Evolutionary conservation across 2,329 filamentous ascomycete genomes (phyloP).

Genomic region (Diaporthe ampelina): DNA sequence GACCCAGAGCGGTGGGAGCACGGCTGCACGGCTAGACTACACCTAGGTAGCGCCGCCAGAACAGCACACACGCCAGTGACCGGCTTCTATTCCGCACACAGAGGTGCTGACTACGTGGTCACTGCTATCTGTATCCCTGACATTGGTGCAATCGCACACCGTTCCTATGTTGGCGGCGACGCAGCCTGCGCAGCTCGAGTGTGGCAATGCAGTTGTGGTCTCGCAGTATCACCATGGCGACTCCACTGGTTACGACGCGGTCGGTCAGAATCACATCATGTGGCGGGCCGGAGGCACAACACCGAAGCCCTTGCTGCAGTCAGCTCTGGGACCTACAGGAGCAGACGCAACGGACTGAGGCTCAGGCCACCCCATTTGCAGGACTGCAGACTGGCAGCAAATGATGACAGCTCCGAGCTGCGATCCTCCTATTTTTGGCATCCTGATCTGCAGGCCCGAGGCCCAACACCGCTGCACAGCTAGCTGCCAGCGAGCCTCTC

Average conservation of each 20-base stretch:
- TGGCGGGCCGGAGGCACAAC: neutral
- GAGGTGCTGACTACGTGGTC: neutral
- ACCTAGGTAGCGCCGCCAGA: neutral
- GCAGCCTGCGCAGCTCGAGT: neutral
- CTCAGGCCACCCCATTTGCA: slow-evolving; percentile 14
- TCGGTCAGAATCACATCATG: neutral
- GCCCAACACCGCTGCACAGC: slow-evolving; percentile 5
- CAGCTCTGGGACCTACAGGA: neutral
- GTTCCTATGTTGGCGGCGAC: neutral
- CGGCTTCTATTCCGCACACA: neutral
- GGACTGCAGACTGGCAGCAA: neutral
- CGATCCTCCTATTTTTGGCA: slow-evolving; percentile 35
- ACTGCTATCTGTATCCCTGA: neutral
- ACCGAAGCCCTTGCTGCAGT: neutral
- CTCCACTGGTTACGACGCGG: neutral
- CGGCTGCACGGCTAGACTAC: neutral
- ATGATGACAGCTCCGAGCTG: slow-evolving; percentile 11
- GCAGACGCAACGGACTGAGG: slow-evolving; percentile 9
- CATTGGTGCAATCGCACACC: neutral
- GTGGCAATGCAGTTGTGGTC: neutral
- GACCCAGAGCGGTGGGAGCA: slow-evolving; percentile 28
- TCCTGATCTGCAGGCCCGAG: slow-evolving; percentile 20
- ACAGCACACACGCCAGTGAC: neutral
- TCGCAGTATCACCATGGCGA: neutral
- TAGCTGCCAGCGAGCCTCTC: neutral